phyloP scores from a whole-genome alignment of 179 eudicot genomes.

The Spinacia oleracea region DNA sequence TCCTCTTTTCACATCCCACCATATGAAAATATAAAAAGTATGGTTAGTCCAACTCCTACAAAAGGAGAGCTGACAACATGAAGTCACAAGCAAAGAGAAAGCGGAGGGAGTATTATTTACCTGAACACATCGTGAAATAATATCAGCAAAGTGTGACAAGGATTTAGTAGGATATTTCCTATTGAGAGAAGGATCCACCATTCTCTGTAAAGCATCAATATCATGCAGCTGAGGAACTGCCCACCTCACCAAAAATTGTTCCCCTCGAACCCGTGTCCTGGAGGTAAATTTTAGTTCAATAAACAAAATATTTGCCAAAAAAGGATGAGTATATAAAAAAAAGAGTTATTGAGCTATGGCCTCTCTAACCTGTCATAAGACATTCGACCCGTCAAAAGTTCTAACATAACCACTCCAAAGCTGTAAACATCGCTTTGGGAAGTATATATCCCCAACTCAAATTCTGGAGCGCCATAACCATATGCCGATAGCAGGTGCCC shows the following conservation, averaged over 20 bases:
- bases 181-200: conserved; percentile 82
- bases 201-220: conserved; percentile 74
- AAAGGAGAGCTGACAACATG: background rate
- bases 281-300: conserved; percentile 1
- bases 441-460: conserved; percentile 84
- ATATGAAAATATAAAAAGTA: background rate
- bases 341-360: background rate
- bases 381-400: conserved; percentile 79
- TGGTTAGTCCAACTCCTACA: background rate
- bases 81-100: background rate
- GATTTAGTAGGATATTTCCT: conserved; percentile 67
- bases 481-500: conserved; percentile 81
- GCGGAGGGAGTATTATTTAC: conserved; percentile 39
- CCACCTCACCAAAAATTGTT: conserved; percentile 81
- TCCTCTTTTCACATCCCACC: background rate
- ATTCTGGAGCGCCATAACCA: conserved; percentile 98
- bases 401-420: conserved; percentile 63
- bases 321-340: background rate
- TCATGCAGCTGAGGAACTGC: conserved; percentile 89
- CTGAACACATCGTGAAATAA: conserved; percentile 77
- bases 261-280: conserved; percentile 70
- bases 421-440: conserved; percentile 89
- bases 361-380: conserved; percentile 79
- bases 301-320: background rate
- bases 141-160: conserved; percentile 73